These are phyloP conservation scores for Chloris gayana DNA, from an alignment of 176 grass and related monocot genomes.

Conservation along the genomic window DNA sequence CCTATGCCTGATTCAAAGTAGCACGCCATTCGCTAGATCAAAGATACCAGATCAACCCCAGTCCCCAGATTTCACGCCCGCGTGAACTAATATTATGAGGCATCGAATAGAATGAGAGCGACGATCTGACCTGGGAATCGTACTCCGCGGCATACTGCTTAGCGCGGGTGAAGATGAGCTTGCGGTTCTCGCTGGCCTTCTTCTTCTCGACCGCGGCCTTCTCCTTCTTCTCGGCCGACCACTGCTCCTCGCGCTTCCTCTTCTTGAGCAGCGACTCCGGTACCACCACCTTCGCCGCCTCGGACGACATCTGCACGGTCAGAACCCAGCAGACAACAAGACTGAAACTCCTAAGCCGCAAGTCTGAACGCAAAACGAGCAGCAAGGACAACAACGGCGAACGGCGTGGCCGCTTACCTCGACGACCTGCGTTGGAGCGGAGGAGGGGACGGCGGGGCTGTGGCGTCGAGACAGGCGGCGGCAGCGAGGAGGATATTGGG, in stretches of 20 bases:
- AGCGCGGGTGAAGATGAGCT: slow-evolving; percentile 63
- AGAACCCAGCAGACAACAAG: not conserved
- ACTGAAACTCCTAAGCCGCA: not conserved
- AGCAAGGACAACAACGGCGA: not conserved
- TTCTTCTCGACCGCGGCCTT: slow-evolving; percentile 51
- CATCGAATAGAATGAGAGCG: not conserved
- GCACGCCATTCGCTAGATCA: not conserved
- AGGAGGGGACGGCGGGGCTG: not conserved
- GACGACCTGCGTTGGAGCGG: slow-evolving; percentile 21
- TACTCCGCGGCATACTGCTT: slow-evolving; percentile 78
- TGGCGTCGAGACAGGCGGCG: not conserved
- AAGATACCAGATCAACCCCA: not conserved
- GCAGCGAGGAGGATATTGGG: not conserved
- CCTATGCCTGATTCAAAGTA: too few species aligned
- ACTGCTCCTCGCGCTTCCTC: slow-evolving; percentile 73
- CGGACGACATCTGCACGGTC: slow-evolving; percentile 58
- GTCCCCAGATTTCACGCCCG: too few species aligned
- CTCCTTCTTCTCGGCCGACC: slow-evolving; percentile 66
- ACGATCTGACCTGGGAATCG: slow-evolving; percentile 57
- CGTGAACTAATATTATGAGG: not conserved
- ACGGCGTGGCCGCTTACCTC: slow-evolving; percentile 8
- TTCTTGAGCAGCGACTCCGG: slow-evolving; percentile 79
- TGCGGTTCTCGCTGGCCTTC: slow-evolving; percentile 56
- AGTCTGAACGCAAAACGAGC: not conserved
- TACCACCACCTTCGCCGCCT: slow-evolving; percentile 54